Evolutionary conservation across 192 early-diverging fungal genomes (phyloP).

Genomic region (Coemansia umbellata): DNA sequence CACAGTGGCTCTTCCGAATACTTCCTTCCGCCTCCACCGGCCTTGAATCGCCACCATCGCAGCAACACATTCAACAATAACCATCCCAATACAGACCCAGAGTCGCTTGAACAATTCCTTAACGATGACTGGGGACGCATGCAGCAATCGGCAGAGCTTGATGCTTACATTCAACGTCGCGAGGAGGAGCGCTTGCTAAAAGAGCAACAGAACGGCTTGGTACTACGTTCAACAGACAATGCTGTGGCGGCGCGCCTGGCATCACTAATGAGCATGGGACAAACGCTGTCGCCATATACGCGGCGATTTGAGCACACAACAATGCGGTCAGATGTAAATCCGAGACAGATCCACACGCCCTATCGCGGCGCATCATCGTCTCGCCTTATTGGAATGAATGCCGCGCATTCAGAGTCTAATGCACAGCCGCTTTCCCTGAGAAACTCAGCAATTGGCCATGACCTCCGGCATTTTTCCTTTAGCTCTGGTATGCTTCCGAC

Average conservation of each 20-base stretch:
- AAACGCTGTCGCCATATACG: constrained; percentile 84
- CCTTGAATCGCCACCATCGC: constrained; percentile 14
- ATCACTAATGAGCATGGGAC: constrained; percentile 75
- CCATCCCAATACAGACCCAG: constrained; percentile 25
- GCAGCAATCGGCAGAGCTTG: constrained; percentile 33
- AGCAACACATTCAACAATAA: constrained; percentile 32
- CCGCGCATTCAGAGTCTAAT: not conserved
- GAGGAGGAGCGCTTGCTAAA: constrained; percentile 9
- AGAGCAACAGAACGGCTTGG: constrained; percentile 45
- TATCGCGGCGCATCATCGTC: constrained; percentile 9
- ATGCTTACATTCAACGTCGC: constrained; percentile 9
- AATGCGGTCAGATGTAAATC: constrained; percentile 58
- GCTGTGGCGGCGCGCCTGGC: constrained; percentile 84
- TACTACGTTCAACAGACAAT: constrained; percentile 72
- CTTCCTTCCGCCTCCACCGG: not conserved
- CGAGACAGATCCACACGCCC: constrained; percentile 12
- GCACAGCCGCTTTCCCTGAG: constrained; percentile 20
- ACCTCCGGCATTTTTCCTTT: constrained; percentile 10
- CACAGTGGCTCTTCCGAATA: not conserved
- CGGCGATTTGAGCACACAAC: constrained; percentile 76
- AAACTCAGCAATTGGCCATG: not conserved
- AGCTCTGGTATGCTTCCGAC: constrained; percentile 7
- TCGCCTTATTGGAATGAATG: not conserved
- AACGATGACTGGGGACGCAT: constrained; percentile 47
- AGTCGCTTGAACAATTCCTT: constrained; percentile 33